A percentile compares a stretch with the other conserved stretches of the same genome.
Conservation (phyloP, 1,139 yeast genomes). For the Insectozyma bohioensis region DNA sequence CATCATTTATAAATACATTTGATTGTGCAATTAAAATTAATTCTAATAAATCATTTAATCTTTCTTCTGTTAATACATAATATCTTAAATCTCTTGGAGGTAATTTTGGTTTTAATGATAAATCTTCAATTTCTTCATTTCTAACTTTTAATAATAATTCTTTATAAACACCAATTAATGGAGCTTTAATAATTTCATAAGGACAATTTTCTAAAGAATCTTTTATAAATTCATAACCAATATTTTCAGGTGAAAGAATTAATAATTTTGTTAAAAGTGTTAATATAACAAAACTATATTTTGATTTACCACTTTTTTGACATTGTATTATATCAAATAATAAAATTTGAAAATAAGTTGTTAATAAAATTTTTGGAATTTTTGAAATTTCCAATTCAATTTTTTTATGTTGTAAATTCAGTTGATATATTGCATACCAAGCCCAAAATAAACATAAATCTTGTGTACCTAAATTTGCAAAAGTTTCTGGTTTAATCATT, state of each 20-base stretch:
- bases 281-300: slow-evolving; percentile 29
- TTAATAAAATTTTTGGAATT: slow-evolving; percentile 31
- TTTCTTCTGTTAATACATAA: slow-evolving; percentile 36
- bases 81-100: slow-evolving; percentile 27
- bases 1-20: slow-evolving; percentile 26
- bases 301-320: slow-evolving; percentile 7
- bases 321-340: slow-evolving; percentile 23
- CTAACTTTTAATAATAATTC: slow-evolving; percentile 46
- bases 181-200: slow-evolving; percentile 55
- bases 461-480: slow-evolving; percentile 22
- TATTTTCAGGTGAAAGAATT: slow-evolving; percentile 53
- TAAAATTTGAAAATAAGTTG: slow-evolving; percentile 35
- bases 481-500: slow-evolving; percentile 31
- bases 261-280: slow-evolving; percentile 58
- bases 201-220: slow-evolving; percentile 75
- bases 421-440: slow-evolving; percentile 38
- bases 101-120: slow-evolving; percentile 16
- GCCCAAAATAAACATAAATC: slow-evolving; percentile 40
- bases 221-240: slow-evolving; percentile 57
- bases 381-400: slow-evolving; percentile 31
- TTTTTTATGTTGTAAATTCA: slow-evolving; percentile 17
- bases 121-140: slow-evolving; percentile 8
- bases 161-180: slow-evolving; percentile 65
- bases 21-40: slow-evolving; percentile 35
- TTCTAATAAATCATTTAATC: slow-evolving; percentile 39